Conservation (phyloP, 495 filamentous ascomycete species). For the Penicillium macrosclerotiorum region DNA sequence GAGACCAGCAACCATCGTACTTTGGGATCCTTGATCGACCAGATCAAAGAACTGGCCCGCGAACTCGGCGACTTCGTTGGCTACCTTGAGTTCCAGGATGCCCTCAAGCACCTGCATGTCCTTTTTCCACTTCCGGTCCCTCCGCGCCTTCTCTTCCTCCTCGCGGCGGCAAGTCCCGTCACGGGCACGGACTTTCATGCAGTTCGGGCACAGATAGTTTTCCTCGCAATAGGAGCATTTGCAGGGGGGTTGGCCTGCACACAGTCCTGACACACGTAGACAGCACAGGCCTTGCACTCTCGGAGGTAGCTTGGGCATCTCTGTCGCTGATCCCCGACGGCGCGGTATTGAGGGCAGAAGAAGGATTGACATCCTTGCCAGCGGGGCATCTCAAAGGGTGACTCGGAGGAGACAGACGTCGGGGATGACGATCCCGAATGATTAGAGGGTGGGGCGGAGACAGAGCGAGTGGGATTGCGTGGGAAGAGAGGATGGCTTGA, state of each 20-base stretch:
- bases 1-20: background rate
- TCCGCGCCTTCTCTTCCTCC: slow-evolving; percentile 41
- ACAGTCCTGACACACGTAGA: slow-evolving; percentile 58
- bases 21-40: slow-evolving; percentile 18
- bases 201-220: slow-evolving; percentile 55
- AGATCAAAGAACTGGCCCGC: slow-evolving; percentile 44
- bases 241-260: slow-evolving; percentile 45
- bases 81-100: slow-evolving; percentile 41
- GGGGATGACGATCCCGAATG: slow-evolving; percentile 42
- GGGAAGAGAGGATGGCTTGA: slow-evolving; percentile 12
- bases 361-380: slow-evolving; percentile 61
- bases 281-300: slow-evolving; percentile 54
- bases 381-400: slow-evolving; percentile 33
- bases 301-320: slow-evolving; percentile 47
- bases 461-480: slow-evolving; percentile 24
- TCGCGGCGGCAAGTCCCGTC: slow-evolving; percentile 43
- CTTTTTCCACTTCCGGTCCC: slow-evolving; percentile 45
- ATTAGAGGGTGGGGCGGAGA: slow-evolving; percentile 41
- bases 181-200: slow-evolving; percentile 41
- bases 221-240: slow-evolving; percentile 53
- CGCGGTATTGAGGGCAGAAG: slow-evolving; percentile 52
- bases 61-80: slow-evolving; percentile 47
- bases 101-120: slow-evolving; percentile 43
- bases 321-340: slow-evolving; percentile 49
- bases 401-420: slow-evolving; percentile 40